A percentile compares a stretch with the other conserved stretches of the same genome.
Evolutionary conservation across 2,329 filamentous ascomycete genomes (phyloP).

Genomic region (Ascochyta fabae): DNA sequence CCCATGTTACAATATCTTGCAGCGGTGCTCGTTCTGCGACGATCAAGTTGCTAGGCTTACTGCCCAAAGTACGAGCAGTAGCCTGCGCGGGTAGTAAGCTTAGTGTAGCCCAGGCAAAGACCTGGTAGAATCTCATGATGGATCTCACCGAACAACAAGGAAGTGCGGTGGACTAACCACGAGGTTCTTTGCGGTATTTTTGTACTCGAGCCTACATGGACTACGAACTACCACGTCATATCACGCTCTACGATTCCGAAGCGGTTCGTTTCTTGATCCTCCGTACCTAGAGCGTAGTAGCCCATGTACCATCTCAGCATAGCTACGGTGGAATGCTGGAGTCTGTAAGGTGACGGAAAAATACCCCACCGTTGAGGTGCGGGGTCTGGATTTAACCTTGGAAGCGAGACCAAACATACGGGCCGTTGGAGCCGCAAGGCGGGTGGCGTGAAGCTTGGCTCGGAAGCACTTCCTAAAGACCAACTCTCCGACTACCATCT

Average conservation of each 20-base stretch:
- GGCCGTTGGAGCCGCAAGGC: slow-evolving; percentile 3
- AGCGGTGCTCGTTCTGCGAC: slow-evolving; percentile 56
- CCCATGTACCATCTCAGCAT: not conserved
- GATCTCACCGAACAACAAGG: not conserved
- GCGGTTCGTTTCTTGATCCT: slow-evolving; percentile 7
- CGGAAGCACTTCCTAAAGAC: slow-evolving; percentile 12
- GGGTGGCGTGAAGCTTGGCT: slow-evolving; percentile 1
- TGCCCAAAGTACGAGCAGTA: slow-evolving; percentile 53
- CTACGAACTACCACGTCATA: slow-evolving; percentile 3
- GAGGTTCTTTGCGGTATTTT: not conserved
- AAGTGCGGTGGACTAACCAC: not conserved
- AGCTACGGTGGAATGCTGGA: not conserved
- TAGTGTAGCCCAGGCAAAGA: slow-evolving; percentile 4
- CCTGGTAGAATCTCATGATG: slow-evolving; percentile 9
- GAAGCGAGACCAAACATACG: not conserved
- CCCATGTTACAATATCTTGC: slow-evolving; percentile 70
- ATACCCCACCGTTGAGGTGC: slow-evolving; percentile 18
- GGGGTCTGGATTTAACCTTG: slow-evolving; percentile 13
- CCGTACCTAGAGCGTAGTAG: slow-evolving; percentile 1
- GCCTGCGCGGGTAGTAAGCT: slow-evolving; percentile 4
- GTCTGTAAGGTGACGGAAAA: slow-evolving; percentile 19
- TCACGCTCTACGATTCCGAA: not conserved
- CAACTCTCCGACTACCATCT: slow-evolving; percentile 39
- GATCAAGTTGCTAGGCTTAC: slow-evolving; percentile 56
- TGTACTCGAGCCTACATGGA: not conserved